These are phyloP conservation scores for Boletus huronensis DNA, from an alignment of 768 basidiomycete species.

Conservation along the genomic window DNA sequence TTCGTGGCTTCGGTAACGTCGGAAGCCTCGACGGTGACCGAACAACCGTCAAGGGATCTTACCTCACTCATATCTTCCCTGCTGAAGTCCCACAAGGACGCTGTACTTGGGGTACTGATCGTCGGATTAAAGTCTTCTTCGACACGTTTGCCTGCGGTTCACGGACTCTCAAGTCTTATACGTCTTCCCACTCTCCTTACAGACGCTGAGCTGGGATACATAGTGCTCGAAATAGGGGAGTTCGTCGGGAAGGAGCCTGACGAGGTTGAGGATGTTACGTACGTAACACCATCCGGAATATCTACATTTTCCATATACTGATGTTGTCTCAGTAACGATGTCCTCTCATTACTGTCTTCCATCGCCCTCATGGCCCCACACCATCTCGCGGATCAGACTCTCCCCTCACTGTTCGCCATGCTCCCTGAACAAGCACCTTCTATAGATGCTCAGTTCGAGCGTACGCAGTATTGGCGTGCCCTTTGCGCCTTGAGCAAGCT, in stretches of 20 bases:
- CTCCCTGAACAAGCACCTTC: slow-evolving; percentile 68
- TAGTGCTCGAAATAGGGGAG: slow-evolving; percentile 75
- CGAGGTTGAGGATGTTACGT: slow-evolving; percentile 55
- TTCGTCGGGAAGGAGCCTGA: slow-evolving; percentile 49
- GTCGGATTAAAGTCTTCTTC: slow-evolving; percentile 52
- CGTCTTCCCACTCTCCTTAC: slow-evolving; percentile 59
- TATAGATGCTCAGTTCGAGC: slow-evolving; percentile 48
- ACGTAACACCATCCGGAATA: slow-evolving; percentile 2
- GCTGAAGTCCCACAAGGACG: slow-evolving; percentile 68
- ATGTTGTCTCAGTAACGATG: slow-evolving; percentile 44
- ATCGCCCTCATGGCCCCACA: slow-evolving; percentile 58
- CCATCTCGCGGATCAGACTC: slow-evolving; percentile 67
- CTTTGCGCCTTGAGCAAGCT: slow-evolving; percentile 68
- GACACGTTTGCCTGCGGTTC: slow-evolving; percentile 57
- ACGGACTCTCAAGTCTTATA: slow-evolving; percentile 63
- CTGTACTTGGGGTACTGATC: slow-evolving; percentile 61
- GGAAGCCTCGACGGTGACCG: not conserved
- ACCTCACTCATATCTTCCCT: slow-evolving; percentile 25
- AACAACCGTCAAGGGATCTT: slow-evolving; percentile 30
- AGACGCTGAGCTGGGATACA: slow-evolving; percentile 71
- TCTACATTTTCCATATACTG: not conserved
- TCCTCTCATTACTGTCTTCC: slow-evolving; percentile 58
- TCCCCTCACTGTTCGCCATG: slow-evolving; percentile 74
- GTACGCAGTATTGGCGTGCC: slow-evolving; percentile 63
- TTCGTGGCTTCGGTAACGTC: slow-evolving; percentile 6